Evolutionary conservation across 371 early-diverging fungal genomes (phyloP), one percentile per base, ranked within the genome.

Genomic region (Batkoa obscura): DNA sequence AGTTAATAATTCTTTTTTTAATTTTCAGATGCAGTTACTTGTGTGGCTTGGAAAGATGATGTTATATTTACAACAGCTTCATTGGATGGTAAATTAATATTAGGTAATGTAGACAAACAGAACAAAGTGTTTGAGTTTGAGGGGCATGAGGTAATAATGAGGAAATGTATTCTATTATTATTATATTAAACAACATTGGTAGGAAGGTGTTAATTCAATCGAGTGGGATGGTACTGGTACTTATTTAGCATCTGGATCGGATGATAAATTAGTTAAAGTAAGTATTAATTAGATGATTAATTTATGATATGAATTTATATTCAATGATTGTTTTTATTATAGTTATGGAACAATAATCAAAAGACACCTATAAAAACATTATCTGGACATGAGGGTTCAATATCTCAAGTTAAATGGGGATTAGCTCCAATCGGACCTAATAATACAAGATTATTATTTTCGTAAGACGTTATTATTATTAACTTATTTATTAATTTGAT

Each of bases 1-100:
- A 59, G 50, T 33, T 31, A 6, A 55, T 12, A 9, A n/a, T 30
- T 59, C 32, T 10, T 35, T 3, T 12, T 30, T 43, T 53, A 45
- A 47, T 51, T 59, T 54, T 13, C 43, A 72, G 78, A 70, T 62
- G 80, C 76, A 41, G 88, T 75, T 43, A 68, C 93, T 55, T 93
- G 94, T 67, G 81, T 90, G 2, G 95, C 88, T 63, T 96, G 97
- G 97, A 74, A 78, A 60, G 89, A 92, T 64, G 83, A 88, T 60
- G 67, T 66, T 1, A 93, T 87, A 4, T 90, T 94, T 73, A 93
- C 94, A 1, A 86, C 94, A 0, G 84, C 86, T 57, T 88, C 91
- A 9, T 74, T 78, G 1, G 97, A 96, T 64, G 76, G 76, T 42
- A 72, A 72, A 2, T 83, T 94, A 6, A 78, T 72, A 46, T 81